Base-by-base conservation (phyloP, 2,329 filamentous ascomycete species). In the Penicillium brasilianum region DNA sequence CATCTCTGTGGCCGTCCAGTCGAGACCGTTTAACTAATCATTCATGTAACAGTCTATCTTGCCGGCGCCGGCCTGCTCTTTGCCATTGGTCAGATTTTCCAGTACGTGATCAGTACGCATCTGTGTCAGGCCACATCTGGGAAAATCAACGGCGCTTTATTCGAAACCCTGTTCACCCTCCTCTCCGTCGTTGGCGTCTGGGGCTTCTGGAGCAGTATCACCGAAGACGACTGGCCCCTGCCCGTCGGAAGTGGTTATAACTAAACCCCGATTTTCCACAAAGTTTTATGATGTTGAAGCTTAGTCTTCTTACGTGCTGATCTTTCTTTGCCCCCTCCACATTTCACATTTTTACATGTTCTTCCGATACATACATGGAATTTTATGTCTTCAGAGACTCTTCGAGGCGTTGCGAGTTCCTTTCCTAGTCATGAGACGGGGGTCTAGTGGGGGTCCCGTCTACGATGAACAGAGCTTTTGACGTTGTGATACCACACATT, bases 151-250 rank as follows among this genome's bases (percentile, higher is more conserved):
- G 95, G 95, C 53, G 88, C 94, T 6, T 80, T 99, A 0, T 99
- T 99, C 77, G 87, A 97, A 77, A 96, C 93, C 0, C 81, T 98
- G 7, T 98, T 99, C 80, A 98, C 93, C 0, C 83, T 97, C 0
- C 80, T 94, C 13, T 85, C 93, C 0, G 92, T 99, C 4, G 84
- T 92, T 18, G 87, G 87, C 79, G 81, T 97, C 66, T 99, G 95
- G 93, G 78, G 91, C 59, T 99, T 99, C 83, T 99, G 95, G 95
- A 96, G 93, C 50, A 97, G 93, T 80, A 99, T 99, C 71, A 99
- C 95, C 16, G 95, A 99, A 79, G 95, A 99, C 72, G 94, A 97
- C 81, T 99, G 95, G 95, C 92, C 93, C 2, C 83, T 85, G 76
- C 82, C 84, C 18, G 62, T 71, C 48, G 59, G 65, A 32, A 60